Evolutionary conservation across 768 basidiomycete species (phyloP), one percentile per base, ranked within the genome.

Genomic region (Amyloporia xantha): DNA sequence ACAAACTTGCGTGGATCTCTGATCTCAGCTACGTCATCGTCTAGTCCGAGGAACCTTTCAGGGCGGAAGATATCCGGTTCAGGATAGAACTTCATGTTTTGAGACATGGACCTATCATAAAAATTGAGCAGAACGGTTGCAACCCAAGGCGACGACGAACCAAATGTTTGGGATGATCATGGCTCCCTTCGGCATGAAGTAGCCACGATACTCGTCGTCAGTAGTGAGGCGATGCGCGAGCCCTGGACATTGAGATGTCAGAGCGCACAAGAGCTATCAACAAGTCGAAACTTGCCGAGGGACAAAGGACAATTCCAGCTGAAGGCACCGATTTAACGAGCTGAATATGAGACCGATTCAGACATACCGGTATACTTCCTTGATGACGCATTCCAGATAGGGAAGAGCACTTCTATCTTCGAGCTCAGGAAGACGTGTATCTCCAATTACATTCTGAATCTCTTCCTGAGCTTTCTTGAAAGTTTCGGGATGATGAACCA

Each of bases 391-490:
- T 23, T 71, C 68, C 3, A 70, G 58, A 52, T 72, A 75, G 0
- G 74, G 74, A 20, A 75, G 57, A 6, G 59, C 59, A 6, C 60
- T 59, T 21, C 69, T 58, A 50, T 76, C 75, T 6, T 59, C 61
- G 51, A 68, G 66, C 10, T 59, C 61, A 4, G 73, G 72, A 2
- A 74, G 63, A 0, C 73, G 62, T 45, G 68, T 63, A 13, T 41
- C 52, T 12, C 75, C 75, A 11, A 72, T 55, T 4, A 74, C 69
- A 2, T 57, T 41, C 47, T 75, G 72, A 1, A 77, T 59, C 52
- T 77, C 75, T 13, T 59, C 59, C 43, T 73, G 72, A 9, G 71
- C 73, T 43, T 64, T 69, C 27, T 48, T 56, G 48, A 64, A 65
- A 0, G 66, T 64, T 1, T 71, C 67, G 0, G 73, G 74, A 51